Evolutionary conservation across 495 filamentous ascomycete genomes (phyloP).

Genomic region (Aspergillus funiculosus): DNA sequence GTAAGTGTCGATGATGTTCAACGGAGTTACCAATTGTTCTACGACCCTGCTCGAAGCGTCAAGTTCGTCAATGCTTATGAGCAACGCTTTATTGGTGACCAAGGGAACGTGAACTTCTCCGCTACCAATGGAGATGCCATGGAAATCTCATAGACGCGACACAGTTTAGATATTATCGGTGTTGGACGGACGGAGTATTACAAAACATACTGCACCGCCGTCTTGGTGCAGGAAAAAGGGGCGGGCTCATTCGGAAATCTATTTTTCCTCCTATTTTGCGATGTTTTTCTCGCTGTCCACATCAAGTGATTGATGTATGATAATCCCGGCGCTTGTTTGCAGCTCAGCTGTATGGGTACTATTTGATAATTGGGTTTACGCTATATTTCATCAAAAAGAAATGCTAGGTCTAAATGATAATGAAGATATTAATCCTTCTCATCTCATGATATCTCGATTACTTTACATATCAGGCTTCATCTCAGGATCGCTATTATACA

Average conservation of each 20-base stretch:
- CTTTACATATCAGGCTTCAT: constrained; percentile 4
- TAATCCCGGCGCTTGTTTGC: constrained; percentile 41
- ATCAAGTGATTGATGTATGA: constrained; percentile 43
- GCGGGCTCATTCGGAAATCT: constrained; percentile 15
- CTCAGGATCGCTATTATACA: constrained; percentile 37
- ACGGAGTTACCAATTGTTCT: constrained; percentile 88
- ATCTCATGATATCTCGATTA: constrained; percentile 11
- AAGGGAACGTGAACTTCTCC: constrained; percentile 68
- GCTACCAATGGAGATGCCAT: constrained; percentile 69
- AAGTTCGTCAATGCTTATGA: constrained; percentile 86
- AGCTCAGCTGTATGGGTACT: constrained; percentile 21
- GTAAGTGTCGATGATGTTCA: constrained; percentile 85
- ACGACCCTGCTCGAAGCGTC: constrained; percentile 79
- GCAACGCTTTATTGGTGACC: constrained; percentile 85
- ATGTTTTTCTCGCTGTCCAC: constrained; percentile 27
- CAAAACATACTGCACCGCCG: not conserved
- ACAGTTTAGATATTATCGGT: constrained; percentile 17
- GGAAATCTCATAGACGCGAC: constrained; percentile 63
- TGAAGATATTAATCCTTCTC: constrained; percentile 15
- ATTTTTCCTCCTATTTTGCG: constrained; percentile 17
- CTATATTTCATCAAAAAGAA: constrained; percentile 20
- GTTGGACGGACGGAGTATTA: constrained; percentile 19
- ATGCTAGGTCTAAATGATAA: constrained; percentile 22
- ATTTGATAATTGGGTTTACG: constrained; percentile 25
- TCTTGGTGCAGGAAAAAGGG: not conserved